phyloP scores from a whole-genome alignment of 345 rosid species.

The Aquilaria malaccensis region DNA sequence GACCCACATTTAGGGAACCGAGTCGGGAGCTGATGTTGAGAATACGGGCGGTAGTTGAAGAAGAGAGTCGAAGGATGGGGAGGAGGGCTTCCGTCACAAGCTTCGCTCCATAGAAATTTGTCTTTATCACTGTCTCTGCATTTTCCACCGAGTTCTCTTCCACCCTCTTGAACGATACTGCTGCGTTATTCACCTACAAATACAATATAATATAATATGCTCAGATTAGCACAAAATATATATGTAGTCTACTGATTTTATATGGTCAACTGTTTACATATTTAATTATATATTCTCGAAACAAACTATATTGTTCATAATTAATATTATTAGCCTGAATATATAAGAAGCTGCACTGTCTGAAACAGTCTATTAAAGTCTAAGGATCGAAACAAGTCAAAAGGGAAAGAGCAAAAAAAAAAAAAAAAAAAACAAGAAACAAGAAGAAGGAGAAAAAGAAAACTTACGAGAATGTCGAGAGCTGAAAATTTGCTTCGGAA shows the following conservation, averaged over 20 bases:
- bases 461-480: slow-evolving; percentile 70
- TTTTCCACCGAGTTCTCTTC: slow-evolving; percentile 53
- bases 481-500: slow-evolving; percentile 29
- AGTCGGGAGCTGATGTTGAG: slow-evolving; percentile 82
- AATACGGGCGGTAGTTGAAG: slow-evolving; percentile 41
- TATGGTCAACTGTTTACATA: no score
- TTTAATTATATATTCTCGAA: no score
- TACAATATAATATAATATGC: neutral
- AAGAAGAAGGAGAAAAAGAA: no score
- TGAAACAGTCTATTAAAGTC: no score
- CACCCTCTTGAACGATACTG: slow-evolving; percentile 63
- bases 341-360: no score
- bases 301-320: no score
- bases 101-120: slow-evolving; percentile 70
- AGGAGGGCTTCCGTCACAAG: slow-evolving; percentile 52
- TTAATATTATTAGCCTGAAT: no score
- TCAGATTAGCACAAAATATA: no score
- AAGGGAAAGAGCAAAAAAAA: no score
- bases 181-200: slow-evolving; percentile 73
- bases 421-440: no score
- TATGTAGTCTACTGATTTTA: no score
- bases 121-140: slow-evolving; percentile 62
- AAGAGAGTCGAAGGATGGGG: slow-evolving; percentile 56
- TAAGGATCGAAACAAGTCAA: no score
- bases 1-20: slow-evolving; percentile 55